Evolutionary conservation across 805 yeast genomes (phyloP).

Genomic region (Wickerhamiella spandovensis): DNA sequence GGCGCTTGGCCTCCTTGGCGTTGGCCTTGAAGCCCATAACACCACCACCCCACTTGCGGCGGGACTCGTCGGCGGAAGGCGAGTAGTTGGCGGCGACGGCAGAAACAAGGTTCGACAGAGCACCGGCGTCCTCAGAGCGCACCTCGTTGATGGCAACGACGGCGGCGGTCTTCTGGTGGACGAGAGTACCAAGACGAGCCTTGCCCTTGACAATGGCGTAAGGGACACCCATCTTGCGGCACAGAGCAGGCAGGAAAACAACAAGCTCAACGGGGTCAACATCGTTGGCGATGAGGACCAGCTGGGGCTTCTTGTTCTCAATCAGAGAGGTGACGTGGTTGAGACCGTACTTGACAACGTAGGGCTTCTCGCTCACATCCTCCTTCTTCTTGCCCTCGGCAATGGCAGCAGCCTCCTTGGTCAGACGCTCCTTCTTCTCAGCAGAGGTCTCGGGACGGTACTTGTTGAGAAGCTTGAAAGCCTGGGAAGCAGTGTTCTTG

Average conservation of each 20-base stretch:
- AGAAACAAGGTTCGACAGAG: conserved; percentile 82
- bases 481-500: conserved; percentile 97
- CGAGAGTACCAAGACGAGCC: conserved; percentile 96
- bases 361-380: conserved; percentile 95
- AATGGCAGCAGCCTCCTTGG: conserved; percentile 94
- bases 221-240: conserved; percentile 99
- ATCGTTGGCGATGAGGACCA: conserved; percentile 95
- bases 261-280: conserved; percentile 99
- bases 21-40: conserved; percentile 88
- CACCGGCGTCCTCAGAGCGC: conserved; percentile 85
- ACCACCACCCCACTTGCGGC: conserved; percentile 99
- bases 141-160: conserved; percentile 97
- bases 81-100: conserved; percentile 87
- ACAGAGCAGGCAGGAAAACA: conserved; percentile 93
- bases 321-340: conserved; percentile 96
- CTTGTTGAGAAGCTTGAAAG: conserved; percentile 95
- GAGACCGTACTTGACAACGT: conserved; percentile 93
- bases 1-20: conserved; percentile 69
- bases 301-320: conserved; percentile 97
- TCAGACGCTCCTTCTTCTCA: conserved; percentile 98
- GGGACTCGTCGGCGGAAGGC: conserved; percentile 88
- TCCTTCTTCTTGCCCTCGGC: conserved; percentile 96
- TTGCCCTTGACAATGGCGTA: conserved; percentile 97
- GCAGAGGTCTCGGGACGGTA: conserved; percentile 96
- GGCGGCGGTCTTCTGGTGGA: conserved; percentile 94